Conservation (phyloP, 1,284 basidiomycete genomes). For the Anthracocystis panici-leucophaei region DNA sequence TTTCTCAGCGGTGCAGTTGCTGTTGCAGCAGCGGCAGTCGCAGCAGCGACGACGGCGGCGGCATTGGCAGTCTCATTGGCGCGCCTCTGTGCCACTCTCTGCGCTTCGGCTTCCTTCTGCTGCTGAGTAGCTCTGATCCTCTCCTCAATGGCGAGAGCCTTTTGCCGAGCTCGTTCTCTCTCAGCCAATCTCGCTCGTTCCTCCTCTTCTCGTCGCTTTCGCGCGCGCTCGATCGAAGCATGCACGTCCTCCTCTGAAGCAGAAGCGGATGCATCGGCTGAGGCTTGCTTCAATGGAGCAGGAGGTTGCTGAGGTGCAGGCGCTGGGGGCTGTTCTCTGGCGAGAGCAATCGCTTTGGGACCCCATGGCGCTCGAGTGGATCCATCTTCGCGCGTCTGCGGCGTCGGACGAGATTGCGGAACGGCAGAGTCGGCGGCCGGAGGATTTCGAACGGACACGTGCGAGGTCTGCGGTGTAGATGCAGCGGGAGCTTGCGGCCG, state of each 20-base stretch:
- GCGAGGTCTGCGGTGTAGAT: not conserved
- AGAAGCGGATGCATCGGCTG: slow-evolving; percentile 1
- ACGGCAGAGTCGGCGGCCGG: slow-evolving; percentile 1
- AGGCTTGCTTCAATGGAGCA: not conserved
- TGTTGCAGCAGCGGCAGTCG: slow-evolving; percentile 8
- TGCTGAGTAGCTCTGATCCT: slow-evolving; percentile 55
- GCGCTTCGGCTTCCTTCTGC: slow-evolving; percentile 44
- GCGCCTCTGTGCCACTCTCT: slow-evolving; percentile 30
- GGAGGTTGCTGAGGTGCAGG: slow-evolving; percentile 4
- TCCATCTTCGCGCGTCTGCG: slow-evolving; percentile 7
- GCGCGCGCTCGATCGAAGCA: slow-evolving; percentile 64
- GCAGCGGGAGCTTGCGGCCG: slow-evolving; percentile 12
- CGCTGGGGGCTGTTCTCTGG: slow-evolving; percentile 7
- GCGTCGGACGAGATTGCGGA: slow-evolving; percentile 11
- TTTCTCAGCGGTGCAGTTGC: slow-evolving; percentile 12
- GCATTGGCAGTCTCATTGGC: slow-evolving; percentile 18
- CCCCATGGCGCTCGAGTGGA: slow-evolving; percentile 33
- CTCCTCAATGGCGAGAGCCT: slow-evolving; percentile 63
- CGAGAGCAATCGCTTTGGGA: slow-evolving; percentile 25
- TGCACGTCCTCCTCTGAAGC: slow-evolving; percentile 55
- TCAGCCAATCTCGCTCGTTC: slow-evolving; percentile 58
- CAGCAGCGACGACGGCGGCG: slow-evolving; percentile 8
- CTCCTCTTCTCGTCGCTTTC: slow-evolving; percentile 65
- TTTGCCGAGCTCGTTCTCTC: slow-evolving; percentile 62
- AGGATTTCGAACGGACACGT: not conserved